Evolutionary conservation across 1,284 basidiomycete species (phyloP).

Genomic region (Marasmius sp.): DNA sequence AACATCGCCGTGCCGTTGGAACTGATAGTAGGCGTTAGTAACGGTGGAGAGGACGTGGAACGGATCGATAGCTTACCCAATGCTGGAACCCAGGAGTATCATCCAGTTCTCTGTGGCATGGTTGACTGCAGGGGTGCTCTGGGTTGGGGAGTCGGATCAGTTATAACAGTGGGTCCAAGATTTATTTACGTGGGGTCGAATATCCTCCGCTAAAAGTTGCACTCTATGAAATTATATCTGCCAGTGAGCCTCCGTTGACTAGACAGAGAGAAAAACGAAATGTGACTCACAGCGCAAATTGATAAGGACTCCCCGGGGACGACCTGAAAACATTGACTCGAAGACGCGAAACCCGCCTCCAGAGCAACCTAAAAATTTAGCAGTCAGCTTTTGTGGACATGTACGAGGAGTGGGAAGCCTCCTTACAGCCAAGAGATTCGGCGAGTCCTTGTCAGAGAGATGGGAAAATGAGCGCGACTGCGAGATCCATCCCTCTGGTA

Average conservation of each 20-base stretch:
- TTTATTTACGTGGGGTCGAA: too few relatives aligned
- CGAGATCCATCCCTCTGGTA: constrained; percentile 7
- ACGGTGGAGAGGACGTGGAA: too few relatives aligned
- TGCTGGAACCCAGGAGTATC: too few relatives aligned
- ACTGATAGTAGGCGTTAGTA: too few relatives aligned
- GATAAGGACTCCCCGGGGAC: constrained; percentile 48
- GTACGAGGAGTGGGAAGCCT: too few relatives aligned
- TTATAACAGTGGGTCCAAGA: too few relatives aligned
- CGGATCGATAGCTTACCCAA: too few relatives aligned
- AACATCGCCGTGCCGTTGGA: constrained; percentile 46
- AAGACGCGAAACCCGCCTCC: constrained; percentile 37
- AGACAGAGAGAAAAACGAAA: background rate
- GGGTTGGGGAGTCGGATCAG: too few relatives aligned
- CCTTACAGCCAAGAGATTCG: constrained; percentile 3
- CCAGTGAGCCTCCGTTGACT: background rate
- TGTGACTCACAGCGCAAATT: constrained; percentile 47
- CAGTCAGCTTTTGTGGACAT: too few relatives aligned
- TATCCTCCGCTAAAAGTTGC: background rate
- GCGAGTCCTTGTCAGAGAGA: constrained; percentile 1
- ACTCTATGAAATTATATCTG: background rate
- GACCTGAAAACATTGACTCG: constrained; percentile 38
- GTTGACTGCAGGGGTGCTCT: too few relatives aligned
- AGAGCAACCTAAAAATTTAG: constrained; percentile 30
- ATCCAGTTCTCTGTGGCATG: too few relatives aligned
- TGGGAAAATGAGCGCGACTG: constrained; percentile 3